Evolutionary conservation across 352 stramenopile genomes (phyloP).

Genomic region (Phytophthora sp.): DNA sequence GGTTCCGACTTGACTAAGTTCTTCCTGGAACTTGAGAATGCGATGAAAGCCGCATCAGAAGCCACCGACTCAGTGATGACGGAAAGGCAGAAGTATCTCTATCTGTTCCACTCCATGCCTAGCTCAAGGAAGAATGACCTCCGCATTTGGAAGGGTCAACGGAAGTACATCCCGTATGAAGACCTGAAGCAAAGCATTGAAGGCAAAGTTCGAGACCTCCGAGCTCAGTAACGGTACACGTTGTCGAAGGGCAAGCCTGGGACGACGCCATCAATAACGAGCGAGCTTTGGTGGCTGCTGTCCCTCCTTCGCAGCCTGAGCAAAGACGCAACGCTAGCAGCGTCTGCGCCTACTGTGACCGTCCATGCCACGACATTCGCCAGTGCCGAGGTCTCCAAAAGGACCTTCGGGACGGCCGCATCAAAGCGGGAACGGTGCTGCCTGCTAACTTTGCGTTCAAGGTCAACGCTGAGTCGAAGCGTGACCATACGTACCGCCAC

Average conservation of each 20-base stretch:
- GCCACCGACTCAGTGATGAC: neutral
- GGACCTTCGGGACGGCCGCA: too few relatives aligned
- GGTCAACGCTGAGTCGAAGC: neutral
- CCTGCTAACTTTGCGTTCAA: conserved; percentile 13
- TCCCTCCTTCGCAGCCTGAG: too few relatives aligned
- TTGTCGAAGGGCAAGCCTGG: too few relatives aligned
- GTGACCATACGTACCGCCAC: conserved; percentile 6
- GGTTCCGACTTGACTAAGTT: too few relatives aligned
- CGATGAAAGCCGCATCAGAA: too few relatives aligned
- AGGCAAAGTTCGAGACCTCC: too few relatives aligned
- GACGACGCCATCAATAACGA: neutral
- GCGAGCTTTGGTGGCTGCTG: neutral
- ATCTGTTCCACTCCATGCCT: conserved; percentile 2
- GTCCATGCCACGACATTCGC: conserved; percentile 5
- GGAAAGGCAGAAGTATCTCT: neutral
- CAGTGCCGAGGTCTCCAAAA: conserved; percentile 5
- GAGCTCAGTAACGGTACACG: too few relatives aligned
- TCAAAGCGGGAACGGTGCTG: neutral
- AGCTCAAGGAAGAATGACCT: neutral
- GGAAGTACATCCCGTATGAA: too few relatives aligned
- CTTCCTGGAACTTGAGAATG: too few relatives aligned
- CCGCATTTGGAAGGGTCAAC: neutral
- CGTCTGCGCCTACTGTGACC: neutral
- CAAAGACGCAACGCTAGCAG: neutral
- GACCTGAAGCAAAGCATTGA: too few relatives aligned